A percentile compares a stretch with the other conserved stretches of the same genome.
These are phyloP conservation scores for Linderina pennispora DNA, from an alignment of 192 early-diverging fungal species.

Conservation along the genomic window DNA sequence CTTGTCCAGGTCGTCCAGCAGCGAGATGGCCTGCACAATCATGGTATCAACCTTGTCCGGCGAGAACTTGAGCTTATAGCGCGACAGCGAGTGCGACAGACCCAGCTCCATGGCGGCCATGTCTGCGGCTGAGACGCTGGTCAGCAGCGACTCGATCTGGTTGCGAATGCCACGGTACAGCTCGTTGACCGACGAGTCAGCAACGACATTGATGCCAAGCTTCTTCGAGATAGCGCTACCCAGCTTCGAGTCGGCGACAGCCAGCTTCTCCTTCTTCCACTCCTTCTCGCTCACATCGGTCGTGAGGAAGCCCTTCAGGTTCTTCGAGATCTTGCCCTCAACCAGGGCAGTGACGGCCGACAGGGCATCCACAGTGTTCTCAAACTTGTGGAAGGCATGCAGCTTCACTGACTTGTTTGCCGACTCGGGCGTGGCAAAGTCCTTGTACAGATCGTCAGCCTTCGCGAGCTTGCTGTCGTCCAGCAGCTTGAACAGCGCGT, in stretches of 20 bases:
- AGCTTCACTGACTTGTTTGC: conserved; percentile 94
- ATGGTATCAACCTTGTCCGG: conserved; percentile 99
- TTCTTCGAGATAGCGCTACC: conserved; percentile 79
- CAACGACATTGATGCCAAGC: conserved; percentile 75
- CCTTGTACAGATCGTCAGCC: conserved; percentile 79
- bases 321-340: conserved; percentile 94
- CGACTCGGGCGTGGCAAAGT: conserved; percentile 80
- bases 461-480: conserved; percentile 86
- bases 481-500: conserved; percentile 92
- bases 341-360: conserved; percentile 92
- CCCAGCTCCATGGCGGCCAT: conserved; percentile 95
- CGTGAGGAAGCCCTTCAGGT: conserved; percentile 89
- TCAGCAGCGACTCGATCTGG: conserved; percentile 87
- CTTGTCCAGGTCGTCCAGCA: conserved; percentile 99
- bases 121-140: conserved; percentile 80
- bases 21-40: conserved; percentile 97
- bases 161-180: conserved; percentile 93
- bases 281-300: conserved; percentile 79
- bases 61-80: conserved; percentile 99
- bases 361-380: conserved; percentile 96
- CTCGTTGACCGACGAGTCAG: conserved; percentile 82
- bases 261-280: conserved; percentile 86
- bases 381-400: conserved; percentile 95
- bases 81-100: conserved; percentile 97
- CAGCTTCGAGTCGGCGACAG: conserved; percentile 92